A percentile compares a stretch with the other conserved stretches of the same genome.
These are phyloP conservation scores for Ceratobasidium theobromae DNA, from an alignment of 1,284 basidiomycete species.

Conservation along the genomic window DNA sequence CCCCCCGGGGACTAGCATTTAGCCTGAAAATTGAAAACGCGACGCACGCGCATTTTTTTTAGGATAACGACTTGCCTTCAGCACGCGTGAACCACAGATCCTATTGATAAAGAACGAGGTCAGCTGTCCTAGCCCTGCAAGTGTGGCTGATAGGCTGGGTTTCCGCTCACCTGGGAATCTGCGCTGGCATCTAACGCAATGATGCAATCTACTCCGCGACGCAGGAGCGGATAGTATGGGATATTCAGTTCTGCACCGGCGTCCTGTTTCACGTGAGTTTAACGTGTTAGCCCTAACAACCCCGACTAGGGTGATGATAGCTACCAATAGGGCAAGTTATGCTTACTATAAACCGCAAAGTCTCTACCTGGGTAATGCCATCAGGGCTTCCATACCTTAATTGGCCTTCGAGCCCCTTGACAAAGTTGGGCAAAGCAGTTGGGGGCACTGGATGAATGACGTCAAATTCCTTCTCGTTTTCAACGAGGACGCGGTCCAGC, in stretches of 20 bases:
- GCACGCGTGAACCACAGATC: conserved; percentile 49
- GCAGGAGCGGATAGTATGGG: conserved; percentile 47
- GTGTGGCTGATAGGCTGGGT: not conserved
- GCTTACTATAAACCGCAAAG: conserved; percentile 47
- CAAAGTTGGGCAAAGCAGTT: conserved; percentile 47
- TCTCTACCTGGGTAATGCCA: conserved; percentile 44
- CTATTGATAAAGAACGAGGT: conserved; percentile 35
- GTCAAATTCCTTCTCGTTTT: conserved; percentile 45
- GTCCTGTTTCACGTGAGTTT: conserved; percentile 39
- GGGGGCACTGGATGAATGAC: conserved; percentile 49
- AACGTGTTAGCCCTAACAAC: not conserved
- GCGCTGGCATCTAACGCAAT: conserved; percentile 49
- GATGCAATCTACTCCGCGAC: conserved; percentile 47
- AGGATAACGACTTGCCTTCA: conserved; percentile 44
- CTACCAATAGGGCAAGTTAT: not conserved
- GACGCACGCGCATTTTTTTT: not conserved
- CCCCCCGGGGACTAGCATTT: not conserved
- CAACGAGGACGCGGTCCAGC: conserved; percentile 44
- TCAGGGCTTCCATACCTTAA: conserved; percentile 44
- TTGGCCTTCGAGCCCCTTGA: conserved; percentile 45
- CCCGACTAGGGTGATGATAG: not conserved
- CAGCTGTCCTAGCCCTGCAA: not conserved
- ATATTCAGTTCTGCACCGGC: conserved; percentile 49
- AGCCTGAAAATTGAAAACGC: not conserved
- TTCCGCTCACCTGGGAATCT: conserved; percentile 44